Evolutionary conservation across 345 rosid species (phyloP).

Genomic region (Ceriops zippeliana): DNA sequence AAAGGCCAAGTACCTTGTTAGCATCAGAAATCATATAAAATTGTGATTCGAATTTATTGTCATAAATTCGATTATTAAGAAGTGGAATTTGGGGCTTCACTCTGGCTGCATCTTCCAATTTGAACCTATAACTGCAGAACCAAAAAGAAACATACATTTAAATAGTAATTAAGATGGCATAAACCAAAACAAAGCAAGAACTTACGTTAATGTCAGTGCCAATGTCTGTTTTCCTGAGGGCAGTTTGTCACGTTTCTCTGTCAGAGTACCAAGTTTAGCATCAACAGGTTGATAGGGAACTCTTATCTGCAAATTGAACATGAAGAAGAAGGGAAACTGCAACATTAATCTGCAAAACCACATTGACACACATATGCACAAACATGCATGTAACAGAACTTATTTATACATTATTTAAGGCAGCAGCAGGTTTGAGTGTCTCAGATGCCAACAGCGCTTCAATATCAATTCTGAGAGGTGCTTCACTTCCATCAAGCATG

Average conservation of each 20-base stretch:
- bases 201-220: slow-evolving; percentile 84
- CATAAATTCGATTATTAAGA: slow-evolving; percentile 91
- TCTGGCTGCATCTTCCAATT: slow-evolving; percentile 91
- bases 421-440: slow-evolving; percentile 68
- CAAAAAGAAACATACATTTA: slow-evolving; percentile 8
- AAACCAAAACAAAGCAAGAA: slow-evolving; percentile 14
- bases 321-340: slow-evolving; percentile 10
- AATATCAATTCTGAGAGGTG: slow-evolving; percentile 79
- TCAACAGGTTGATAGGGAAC: slow-evolving; percentile 84
- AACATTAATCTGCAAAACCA: background rate
- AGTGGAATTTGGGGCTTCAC: slow-evolving; percentile 81
- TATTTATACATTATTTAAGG: slow-evolving; percentile 65
- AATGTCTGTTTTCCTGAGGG: slow-evolving; percentile 90
- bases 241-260: slow-evolving; percentile 69
- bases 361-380: background rate
- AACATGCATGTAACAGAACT: background rate
- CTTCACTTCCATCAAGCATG: slow-evolving; percentile 94
- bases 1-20: slow-evolving; percentile 63
- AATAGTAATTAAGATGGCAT: slow-evolving; percentile 11
- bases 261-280: slow-evolving; percentile 64
- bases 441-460: slow-evolving; percentile 77
- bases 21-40: slow-evolving; percentile 88
- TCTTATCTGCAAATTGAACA: slow-evolving; percentile 50
- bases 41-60: slow-evolving; percentile 94
- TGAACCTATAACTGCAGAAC: slow-evolving; percentile 77